phyloP scores from a whole-genome alignment of 2,329 filamentous ascomycete genomes.

The Arthrobotrys conoides region DNA sequence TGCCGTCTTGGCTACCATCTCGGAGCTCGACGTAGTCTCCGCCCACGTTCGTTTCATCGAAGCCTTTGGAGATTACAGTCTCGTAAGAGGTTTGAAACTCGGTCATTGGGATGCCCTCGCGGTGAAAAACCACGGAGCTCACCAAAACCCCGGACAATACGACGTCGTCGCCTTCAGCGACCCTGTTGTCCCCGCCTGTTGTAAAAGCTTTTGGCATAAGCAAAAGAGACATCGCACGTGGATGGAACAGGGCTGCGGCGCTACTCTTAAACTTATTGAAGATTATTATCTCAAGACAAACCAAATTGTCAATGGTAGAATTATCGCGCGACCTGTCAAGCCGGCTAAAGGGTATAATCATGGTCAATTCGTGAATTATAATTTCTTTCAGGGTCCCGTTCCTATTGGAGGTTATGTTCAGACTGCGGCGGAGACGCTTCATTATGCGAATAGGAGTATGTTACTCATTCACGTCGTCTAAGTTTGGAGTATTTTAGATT shows the following conservation, averaged over 20 bases:
- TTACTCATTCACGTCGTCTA: not conserved
- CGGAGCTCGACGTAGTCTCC: slow-evolving; percentile 12
- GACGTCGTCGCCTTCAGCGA: slow-evolving; percentile 16
- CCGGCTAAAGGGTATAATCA: not conserved
- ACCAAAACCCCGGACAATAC: slow-evolving; percentile 12
- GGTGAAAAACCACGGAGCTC: slow-evolving; percentile 12
- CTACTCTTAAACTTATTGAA: not conserved
- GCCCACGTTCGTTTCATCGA: slow-evolving; percentile 24
- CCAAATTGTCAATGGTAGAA: not conserved
- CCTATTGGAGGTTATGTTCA: not conserved
- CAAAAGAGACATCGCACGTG: not conserved
- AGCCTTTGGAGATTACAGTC: slow-evolving; percentile 11
- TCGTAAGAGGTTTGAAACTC: not conserved
- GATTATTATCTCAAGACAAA: not conserved
- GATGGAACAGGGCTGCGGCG: slow-evolving; percentile 19
- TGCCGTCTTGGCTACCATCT: slow-evolving; percentile 17
- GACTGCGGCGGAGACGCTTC: not conserved
- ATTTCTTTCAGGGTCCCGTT: slow-evolving; percentile 19
- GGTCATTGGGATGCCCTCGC: not conserved
- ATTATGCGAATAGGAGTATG: not conserved
- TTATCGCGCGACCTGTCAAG: not conserved
- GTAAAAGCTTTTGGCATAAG: slow-evolving; percentile 1
- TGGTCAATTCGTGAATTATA: not conserved
- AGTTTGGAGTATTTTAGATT: not conserved
- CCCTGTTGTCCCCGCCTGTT: slow-evolving; percentile 4